Conservation (phyloP, 2,329 filamentous ascomycete species). For the Diaporthe eres region DNA sequence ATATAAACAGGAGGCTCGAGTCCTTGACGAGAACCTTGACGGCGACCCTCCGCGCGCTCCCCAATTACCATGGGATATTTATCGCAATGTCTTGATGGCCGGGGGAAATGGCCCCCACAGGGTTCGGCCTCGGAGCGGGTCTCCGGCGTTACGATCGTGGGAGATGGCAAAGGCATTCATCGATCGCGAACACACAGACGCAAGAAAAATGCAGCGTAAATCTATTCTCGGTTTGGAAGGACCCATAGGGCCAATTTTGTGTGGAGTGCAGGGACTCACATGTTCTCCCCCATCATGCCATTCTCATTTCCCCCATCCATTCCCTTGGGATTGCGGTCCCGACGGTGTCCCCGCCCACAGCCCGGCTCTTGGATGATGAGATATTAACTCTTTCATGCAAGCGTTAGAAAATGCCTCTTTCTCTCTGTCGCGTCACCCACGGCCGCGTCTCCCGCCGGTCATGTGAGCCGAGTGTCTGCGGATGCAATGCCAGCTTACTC, state of each 20-base stretch:
- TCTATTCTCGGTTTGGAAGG: conserved; percentile 4
- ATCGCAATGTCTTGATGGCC: conserved; percentile 20
- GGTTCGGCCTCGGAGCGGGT: conserved; percentile 6
- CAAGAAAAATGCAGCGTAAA: background rate
- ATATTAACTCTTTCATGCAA: background rate
- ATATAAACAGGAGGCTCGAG: background rate
- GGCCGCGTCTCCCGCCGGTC: conserved; percentile 5
- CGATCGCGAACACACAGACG: conserved; percentile 27
- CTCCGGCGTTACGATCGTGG: background rate
- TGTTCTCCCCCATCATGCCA: conserved; percentile 18
- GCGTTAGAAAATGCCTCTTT: background rate
- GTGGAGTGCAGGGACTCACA: conserved; percentile 12
- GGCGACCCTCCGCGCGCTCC: background rate
- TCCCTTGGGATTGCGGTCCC: conserved; percentile 41
- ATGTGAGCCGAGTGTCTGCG: conserved; percentile 2
- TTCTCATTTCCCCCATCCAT: conserved; percentile 18
- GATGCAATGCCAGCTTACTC: background rate
- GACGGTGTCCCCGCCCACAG: conserved; percentile 35
- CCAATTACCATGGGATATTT: background rate
- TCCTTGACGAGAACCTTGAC: background rate
- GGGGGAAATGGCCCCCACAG: conserved; percentile 24
- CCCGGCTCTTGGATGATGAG: conserved; percentile 1
- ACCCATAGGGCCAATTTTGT: conserved; percentile 6
- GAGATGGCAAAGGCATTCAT: background rate
- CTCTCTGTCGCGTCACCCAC: background rate